A percentile compares a stretch with the other conserved stretches of the same genome.
Evolutionary conservation across 257 asterid genomes (phyloP).

Genomic region (Forsythia viridissima): DNA sequence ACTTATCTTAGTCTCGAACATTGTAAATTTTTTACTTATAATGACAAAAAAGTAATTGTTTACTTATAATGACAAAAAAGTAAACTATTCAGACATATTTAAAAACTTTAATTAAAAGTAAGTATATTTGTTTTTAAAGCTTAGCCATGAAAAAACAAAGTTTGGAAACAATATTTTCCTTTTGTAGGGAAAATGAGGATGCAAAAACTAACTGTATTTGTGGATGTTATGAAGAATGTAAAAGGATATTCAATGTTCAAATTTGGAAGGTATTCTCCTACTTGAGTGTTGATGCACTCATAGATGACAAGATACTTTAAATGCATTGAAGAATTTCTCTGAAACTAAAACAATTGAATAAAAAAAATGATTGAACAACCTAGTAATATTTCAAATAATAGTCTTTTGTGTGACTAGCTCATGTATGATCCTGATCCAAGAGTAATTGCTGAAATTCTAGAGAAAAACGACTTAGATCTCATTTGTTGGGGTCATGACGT

Average conservation of each 20-base stretch:
- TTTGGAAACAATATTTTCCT: constrained; percentile 34
- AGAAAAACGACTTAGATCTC: constrained; percentile 61
- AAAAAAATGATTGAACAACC: constrained; percentile 65
- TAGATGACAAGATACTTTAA: constrained; percentile 73
- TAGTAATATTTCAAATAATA: constrained; percentile 62
- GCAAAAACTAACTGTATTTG: constrained; percentile 77
- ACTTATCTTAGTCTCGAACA: too few relatives aligned
- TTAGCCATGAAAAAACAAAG: too few relatives aligned
- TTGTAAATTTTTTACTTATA: too few relatives aligned
- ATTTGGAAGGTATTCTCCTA: constrained; percentile 83
- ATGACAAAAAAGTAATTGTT: too few relatives aligned
- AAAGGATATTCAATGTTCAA: constrained; percentile 73
- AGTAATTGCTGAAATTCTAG: constrained; percentile 60
- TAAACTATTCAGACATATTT: too few relatives aligned
- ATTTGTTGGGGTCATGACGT: constrained; percentile 88
- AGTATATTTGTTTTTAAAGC: too few relatives aligned
- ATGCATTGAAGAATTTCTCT: constrained; percentile 90
- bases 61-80: too few relatives aligned
- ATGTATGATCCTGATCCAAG: constrained; percentile 81
- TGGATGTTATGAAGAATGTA: constrained; percentile 82
- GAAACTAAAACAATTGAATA: constrained; percentile 48
- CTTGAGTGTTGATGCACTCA: constrained; percentile 71
- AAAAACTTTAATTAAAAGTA: too few relatives aligned
- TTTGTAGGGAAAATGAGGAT: constrained; percentile 82
- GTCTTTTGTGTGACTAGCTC: constrained; percentile 69